Evolutionary conservation across 2,329 filamentous ascomycete species (phyloP), one percentile per base, ranked within the genome.

Genomic region (Madurella fahalii): DNA sequence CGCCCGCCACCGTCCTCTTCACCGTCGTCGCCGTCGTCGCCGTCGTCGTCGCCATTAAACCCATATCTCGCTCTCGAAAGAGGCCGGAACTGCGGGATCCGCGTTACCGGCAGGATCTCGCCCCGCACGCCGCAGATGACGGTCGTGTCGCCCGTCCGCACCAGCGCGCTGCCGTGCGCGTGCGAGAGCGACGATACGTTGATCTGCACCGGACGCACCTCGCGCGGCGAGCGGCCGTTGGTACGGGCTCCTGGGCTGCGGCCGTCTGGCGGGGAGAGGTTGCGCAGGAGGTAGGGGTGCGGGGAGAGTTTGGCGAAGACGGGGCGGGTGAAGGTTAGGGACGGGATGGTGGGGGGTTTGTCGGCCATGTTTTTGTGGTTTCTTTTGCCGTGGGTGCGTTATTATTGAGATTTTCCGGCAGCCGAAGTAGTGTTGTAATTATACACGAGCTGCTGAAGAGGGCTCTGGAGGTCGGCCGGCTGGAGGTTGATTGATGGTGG

Each of bases 61-160:
- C 4, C 25, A 7, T 25, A 4, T 7, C 7, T 7, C 25, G 7
- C 25, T 25, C 25, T 25, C 9, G 34, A 65, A 61, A 69, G 55
- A 55, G 82, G 64, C 58, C 86, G 74, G 71, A 79, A 87, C 63
- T 83, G 84, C 46, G 86, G 85, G 56, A 95, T 89, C 67, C 90
- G 84, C 47, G 81, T 79, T 2, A 87, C 85, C 46, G 85, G 78
- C 25, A 99, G 77, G 7, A 95, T 85, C 73, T 99, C 94, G 50
- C 81, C 92, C 43, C 93, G 84, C 17, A 99, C 84, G 54, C 93
- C 94, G 68, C 92, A 96, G 39, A 99, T 92, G n/a, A 92, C 90
- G 1, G 90, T 91, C 1, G 93, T 97, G 70, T 95, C 90, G 45
- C 94, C 94, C 49, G 89, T 77, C 37, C 94, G 84, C 47, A 97